Percentiles rank a stretch among this genome's conserved stretches.
Conservation (phyloP, 768 basidiomycete species). For the Boletus speciosus region DNA sequence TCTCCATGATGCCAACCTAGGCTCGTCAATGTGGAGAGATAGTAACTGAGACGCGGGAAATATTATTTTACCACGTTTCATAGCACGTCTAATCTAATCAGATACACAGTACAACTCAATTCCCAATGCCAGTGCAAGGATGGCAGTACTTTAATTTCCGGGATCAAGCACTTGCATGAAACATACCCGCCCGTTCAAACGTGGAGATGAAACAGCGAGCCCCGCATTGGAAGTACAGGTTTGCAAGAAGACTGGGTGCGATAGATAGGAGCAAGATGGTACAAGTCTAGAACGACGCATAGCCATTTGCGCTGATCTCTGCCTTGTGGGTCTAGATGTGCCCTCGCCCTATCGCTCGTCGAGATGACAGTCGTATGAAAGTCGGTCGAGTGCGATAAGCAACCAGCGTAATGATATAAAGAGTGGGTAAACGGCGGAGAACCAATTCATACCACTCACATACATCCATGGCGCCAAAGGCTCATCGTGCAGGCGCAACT, state of each 20-base stretch:
- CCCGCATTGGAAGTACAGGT: not conserved
- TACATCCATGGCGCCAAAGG: slow-evolving; percentile 47
- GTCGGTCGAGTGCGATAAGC: slow-evolving; percentile 13
- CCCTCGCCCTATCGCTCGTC: not conserved
- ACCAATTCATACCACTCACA: slow-evolving; percentile 23
- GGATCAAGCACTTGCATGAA: not conserved
- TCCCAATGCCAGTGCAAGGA: too few species aligned
- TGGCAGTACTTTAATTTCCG: not conserved
- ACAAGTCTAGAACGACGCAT: slow-evolving; percentile 4
- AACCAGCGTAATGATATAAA: slow-evolving; percentile 16
- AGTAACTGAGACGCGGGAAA: slow-evolving; percentile 8
- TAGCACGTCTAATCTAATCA: slow-evolving; percentile 19
- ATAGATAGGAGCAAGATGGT: not conserved
- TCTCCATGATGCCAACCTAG: slow-evolving; percentile 65
- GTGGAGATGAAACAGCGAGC: not conserved
- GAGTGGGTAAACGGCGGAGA: slow-evolving; percentile 26
- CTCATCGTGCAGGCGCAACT: slow-evolving; percentile 44
- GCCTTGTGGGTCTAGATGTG: not conserved
- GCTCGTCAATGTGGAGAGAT: not conserved
- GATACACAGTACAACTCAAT: not conserved
- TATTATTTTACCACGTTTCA: not conserved
- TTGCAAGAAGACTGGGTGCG: not conserved
- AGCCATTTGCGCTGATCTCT: slow-evolving; percentile 1
- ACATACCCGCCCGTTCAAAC: not conserved
- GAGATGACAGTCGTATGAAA: not conserved